Base-by-base conservation (phyloP, 108 stramenopile genomes). In the Pinguiococcus pyrenoidosus region DNA sequence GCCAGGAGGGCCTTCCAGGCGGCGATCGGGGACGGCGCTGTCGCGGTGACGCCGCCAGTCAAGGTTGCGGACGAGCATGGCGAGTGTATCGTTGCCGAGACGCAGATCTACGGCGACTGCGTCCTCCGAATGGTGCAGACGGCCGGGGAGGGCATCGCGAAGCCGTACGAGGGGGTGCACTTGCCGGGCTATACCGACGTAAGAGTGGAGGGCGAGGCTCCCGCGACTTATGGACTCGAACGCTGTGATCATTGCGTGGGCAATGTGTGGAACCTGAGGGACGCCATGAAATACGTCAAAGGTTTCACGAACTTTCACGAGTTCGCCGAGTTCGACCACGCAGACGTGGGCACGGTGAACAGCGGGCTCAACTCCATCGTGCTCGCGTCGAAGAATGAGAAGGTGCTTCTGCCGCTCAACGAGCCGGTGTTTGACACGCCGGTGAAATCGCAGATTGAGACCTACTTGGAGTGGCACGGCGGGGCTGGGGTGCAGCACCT, bases 401-500 rank as follows among this genome's bases (percentile, higher is more conserved):
- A 73, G 41, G 80, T 88, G 16, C 53, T 88, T 1, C 53, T 88
- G 10, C 86, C 86, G 0, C 37, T 85, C 23, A 88, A 88, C 49
- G 86, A 88, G 56, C 82, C 82, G 1, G 78, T 80, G 7, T 53
- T 69, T 25, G 80, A 78, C 3, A 79, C 68, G 25, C 52, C 42
- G 22, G 30, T 7, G 30, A 68, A 71, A 56, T 62, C 59, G 26
- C 69, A 71, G 44, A 71, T 71, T 14, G 79, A 85, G 39, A 88
- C 80, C 2, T 88, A 70, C 37, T 46, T 88, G 4, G 86, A 88
- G 59, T 76, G 78, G 44, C 85, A 88, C 46, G 73, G 79, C 17
- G 86, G 86, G 6, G 62, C 80, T 3, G 86, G 86, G 7, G 49
- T 88, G 28, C 86, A 88, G 51, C 86, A 88, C 58, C 53, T 88